Base-by-base conservation (phyloP, 2,329 filamentous ascomycete species). In the Allantophomopsis lycopodina region DNA sequence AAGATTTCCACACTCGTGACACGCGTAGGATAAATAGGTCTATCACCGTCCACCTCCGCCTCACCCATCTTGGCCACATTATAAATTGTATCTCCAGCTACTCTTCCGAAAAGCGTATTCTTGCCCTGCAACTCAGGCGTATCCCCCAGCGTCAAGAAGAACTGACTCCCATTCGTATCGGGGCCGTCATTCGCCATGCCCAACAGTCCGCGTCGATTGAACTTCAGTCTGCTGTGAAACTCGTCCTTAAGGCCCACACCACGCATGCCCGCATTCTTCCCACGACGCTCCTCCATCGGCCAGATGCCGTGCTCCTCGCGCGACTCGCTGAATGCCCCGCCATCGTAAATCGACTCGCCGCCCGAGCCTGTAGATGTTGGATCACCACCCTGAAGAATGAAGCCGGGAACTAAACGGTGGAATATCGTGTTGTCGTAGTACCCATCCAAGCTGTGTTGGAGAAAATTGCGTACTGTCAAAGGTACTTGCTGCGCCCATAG, bases 351-450 rank as follows among this genome's bases (percentile, higher is more conserved):
- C 23, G 81, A 88, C 55, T 93, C 85, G 35, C 91, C 91, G 41
- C 91, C 91, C 51, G 85, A 79, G 11, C 89, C 89, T 0, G 87
- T 94, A 17, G 87, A 87, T 1, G 87, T 94, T 0, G 91, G 89
- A 52, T 98, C 91, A 41, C 91, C 91, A 21, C 89, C 91, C 55
- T 98, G 91, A 10, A 96, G 65, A 46, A 98, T 84, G 60, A 98
- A 98, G 38, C 83, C 83, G 0, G 88, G 85, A 0, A 94, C 79
- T 5, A 96, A 69, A 17, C 91, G 84, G 63, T 98, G 91, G 63
- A 98, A 98, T 45, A 91, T 79, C 0, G 88, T 95, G 55, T 81
- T 79, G 52, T 86, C 80, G 65, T 96, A 98, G 66, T 96, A 96
- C 50, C 87, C 87, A 57, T 98, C 88, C 49, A 95, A 73, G 56